Percentiles rank a stretch among this genome's conserved stretches.
These are phyloP conservation scores for Tephrocybe sp. DNA, from an alignment of 768 basidiomycete genomes.

Conservation along the genomic window DNA sequence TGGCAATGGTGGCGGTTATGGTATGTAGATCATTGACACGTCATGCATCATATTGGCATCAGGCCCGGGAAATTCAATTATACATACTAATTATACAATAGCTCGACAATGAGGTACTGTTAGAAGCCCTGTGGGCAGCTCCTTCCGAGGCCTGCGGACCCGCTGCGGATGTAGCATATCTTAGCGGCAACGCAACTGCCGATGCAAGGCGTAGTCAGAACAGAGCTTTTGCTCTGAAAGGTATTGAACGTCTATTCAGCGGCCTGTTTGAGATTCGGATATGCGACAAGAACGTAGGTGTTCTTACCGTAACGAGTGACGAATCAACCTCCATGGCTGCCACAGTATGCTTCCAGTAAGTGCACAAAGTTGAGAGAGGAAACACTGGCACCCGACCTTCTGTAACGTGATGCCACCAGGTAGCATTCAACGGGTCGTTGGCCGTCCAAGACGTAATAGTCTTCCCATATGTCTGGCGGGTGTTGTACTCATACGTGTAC, in stretches of 20 bases:
- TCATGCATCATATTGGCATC: too few relatives aligned
- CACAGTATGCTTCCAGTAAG: background rate
- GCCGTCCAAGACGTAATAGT: conserved; percentile 58
- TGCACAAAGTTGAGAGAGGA: background rate
- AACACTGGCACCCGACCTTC: conserved; percentile 51
- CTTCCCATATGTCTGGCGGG: conserved; percentile 64
- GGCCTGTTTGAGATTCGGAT: background rate
- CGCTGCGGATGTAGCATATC: conserved; percentile 79
- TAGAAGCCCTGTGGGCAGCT: conserved; percentile 61
- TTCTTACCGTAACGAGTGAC: conserved; percentile 56
- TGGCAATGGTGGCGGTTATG: too few relatives aligned
- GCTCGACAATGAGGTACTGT: too few relatives aligned
- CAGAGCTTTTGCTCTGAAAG: conserved; percentile 71
- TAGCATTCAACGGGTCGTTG: conserved; percentile 73
- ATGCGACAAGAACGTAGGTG: background rate
- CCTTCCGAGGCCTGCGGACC: conserved; percentile 60
- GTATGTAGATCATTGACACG: too few relatives aligned
- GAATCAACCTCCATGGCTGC: conserved; percentile 61
- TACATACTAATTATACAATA: too few relatives aligned
- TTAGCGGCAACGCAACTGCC: conserved; percentile 64
- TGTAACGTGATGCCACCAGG: conserved; percentile 82
- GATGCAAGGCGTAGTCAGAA: conserved; percentile 53
- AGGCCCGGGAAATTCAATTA: too few relatives aligned
- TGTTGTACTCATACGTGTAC: conserved; percentile 67
- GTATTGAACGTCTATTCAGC: conserved; percentile 57